Base-by-base conservation (phyloP, 441 rosid genomes). In the Pelargonium australe region DNA sequence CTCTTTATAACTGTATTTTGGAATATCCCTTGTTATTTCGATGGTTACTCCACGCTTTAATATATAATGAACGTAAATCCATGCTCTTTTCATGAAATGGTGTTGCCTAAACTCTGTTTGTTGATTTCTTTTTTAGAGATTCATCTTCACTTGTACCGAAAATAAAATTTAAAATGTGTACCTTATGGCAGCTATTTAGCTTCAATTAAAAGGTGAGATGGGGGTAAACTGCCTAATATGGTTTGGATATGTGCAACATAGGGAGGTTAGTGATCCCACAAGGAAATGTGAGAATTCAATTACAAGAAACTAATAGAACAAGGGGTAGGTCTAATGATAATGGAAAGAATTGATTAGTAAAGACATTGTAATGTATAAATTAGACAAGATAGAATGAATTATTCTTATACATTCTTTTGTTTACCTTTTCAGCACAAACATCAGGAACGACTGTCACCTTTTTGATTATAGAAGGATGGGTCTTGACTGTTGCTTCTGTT, bases 361-460 rank as follows among this genome's bases (percentile, higher is more conserved):
- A 44, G 13, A 12, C 49, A 9, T 44, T 9, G 12, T 44, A 12
- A 12, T 44, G 49, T 9, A 44, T 44, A 12, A 7, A 44, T 12
- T 44, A 7, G 9, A 44, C 12, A 13, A 44, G 49, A 44, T 44
- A 44, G 49, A 9, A 7, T 44, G 5, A 31, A 28, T 49, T 9
- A 14, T 3, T 11, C 17, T 65, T 62, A 67, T 8, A 63, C 7
- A 66, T 63, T 43, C 16, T 51, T 34, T 6, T 20, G 63, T 17
- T 70, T 63, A 13, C 68, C 65, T 72, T 85, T 78, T 70, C 88
- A 95, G 99, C 95, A 12, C 86, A 84, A 82, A 89, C 89, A 12
- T 95, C 98, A 2, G 98, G 98, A 75, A 92, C 98, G 14, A 90
- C 99, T 10, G 98, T 92, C 71, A 90, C 99, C 69, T 92, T 92